Evolutionary conservation across 176 grass and related monocot genomes (phyloP), one percentile per base, ranked within the genome.

Genomic region (Typha latifolia): DNA sequence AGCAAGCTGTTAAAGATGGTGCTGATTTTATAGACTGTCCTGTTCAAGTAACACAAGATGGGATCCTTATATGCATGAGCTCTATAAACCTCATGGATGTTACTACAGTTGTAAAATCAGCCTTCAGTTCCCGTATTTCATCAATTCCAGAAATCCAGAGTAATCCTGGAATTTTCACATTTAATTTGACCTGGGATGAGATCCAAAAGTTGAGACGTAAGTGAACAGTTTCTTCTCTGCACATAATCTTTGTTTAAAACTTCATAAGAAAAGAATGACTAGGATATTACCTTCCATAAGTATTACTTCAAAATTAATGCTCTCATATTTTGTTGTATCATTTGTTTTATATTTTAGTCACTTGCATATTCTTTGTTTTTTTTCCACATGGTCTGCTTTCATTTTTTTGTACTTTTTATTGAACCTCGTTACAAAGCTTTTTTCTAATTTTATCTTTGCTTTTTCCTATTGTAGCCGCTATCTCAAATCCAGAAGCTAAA

Each of bases 11-110:
- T 68, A 26, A 77, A 3, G 83, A 80, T 50, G 86, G 89, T 68
- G 94, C 94, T 34, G 94, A 99, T 86, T 82, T 93, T 67, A 93
- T 99, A 48, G 94, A 99, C 64, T 99, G 94, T 52, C 73, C 83
- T 62, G 78, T 99, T 72, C 94, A 93, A 81, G 71, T 99, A 12
- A 99, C 94, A 64, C 74, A 69, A 74, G 94, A 93, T 66, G 70
- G 81, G 64, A 81, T 80, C 68, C 80, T 79, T 55, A 76, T 99
- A 76, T 99, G 94, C 79, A 87, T 90, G 89, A 70, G 73, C 61
- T 83, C 78, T 49, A 73, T 74, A 66, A 82, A 99, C 68, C 67
- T 99, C 56, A 76, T 99, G 76, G 47, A 72, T 50, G 70, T 57
- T 84, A 99, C 94, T 63, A 99, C 78, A 49, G 79, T 99, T 24